Base-by-base conservation (phyloP, 371 early-diverging fungal genomes). In the Apophysomyces ossiformis region DNA sequence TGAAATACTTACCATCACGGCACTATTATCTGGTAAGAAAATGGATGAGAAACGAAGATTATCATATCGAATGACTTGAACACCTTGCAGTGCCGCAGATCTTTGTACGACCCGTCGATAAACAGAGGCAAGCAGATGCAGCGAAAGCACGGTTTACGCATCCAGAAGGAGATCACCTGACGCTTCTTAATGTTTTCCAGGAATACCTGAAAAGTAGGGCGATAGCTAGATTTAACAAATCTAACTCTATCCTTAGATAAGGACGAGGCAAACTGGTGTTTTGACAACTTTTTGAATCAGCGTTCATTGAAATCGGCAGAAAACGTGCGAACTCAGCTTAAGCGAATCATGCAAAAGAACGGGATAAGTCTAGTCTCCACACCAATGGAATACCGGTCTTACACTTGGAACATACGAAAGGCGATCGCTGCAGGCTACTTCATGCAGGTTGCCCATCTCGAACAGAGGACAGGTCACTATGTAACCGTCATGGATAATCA, bases 401-500 rank as follows among this genome's bases (percentile, higher is more conserved):
- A 61, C 21, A 26, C 44, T 13, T 8, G 41, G 18, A 61, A 18
- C 5, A 61, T 61, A 11, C 43, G 32, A 5, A 61, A 32, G 41
- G 61, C 61, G 8, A 43, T 61, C 13, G 15, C 44, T 9, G 46
- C 26, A 13, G 61, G 61, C 3, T 61, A 43, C 46, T 61, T 61
- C 26, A 61, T 61, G 61, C 61, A 61, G 21, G 46, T 61, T 12
- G 61, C 61, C 26, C 46, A 61, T 12, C n/a, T n/a, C 4, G 37
- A 45, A 21, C 45, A 7, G n/a, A 9, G 26, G 41, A 61, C 21
- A 8, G 95, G 95, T 0, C 91, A 91, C 68, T 99, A 98, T 75
- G 69, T 95, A 72, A 98, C 98, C 0, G 88, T 92, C 66, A 96
- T 96, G 85, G 99, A 99, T 75, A 95, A 98, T 76, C 98, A 97